These are phyloP conservation scores for Populus ilicifolia DNA, from an alignment of 345 rosid genomes.

Conservation along the genomic window DNA sequence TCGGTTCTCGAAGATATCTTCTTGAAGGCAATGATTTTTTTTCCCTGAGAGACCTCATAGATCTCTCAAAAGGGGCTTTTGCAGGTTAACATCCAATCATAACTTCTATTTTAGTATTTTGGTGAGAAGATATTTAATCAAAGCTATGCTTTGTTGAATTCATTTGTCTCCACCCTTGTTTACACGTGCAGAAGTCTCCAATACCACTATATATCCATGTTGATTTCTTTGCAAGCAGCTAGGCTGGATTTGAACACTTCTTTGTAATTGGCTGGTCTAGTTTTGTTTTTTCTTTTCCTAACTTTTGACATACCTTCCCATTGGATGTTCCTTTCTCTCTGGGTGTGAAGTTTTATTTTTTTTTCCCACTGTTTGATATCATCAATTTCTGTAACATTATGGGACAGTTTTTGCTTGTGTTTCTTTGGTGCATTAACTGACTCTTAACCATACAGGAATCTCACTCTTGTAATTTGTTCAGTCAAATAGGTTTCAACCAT, in stretches of 20 bases:
- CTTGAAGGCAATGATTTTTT: conserved; percentile 90
- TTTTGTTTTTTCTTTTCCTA: background rate
- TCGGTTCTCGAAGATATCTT: conserved; percentile 86
- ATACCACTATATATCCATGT: background rate
- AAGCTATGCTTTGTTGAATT: conserved; percentile 1
- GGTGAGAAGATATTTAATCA: background rate
- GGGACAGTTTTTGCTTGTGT: background rate
- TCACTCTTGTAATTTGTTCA: background rate
- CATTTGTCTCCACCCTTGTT: background rate
- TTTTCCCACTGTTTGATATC: background rate
- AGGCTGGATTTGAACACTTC: background rate
- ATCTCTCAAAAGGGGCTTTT: conserved; percentile 96
- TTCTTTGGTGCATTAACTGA: background rate
- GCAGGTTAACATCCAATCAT: conserved; percentile 57
- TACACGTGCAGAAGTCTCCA: background rate
- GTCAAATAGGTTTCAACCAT: background rate
- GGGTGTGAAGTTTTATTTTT: background rate
- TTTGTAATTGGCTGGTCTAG: background rate
- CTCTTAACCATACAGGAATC: background rate
- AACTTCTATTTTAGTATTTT: conserved; percentile 4
- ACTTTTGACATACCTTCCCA: background rate
- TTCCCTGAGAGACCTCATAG: conserved; percentile 80
- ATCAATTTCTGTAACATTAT: background rate
- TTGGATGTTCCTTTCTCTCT: background rate
- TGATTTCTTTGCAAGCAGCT: background rate